Evolutionary conservation across 371 early-diverging fungal species (phyloP), one percentile per base, ranked within the genome.

Genomic region (Zopfochytrium polystomum): DNA sequence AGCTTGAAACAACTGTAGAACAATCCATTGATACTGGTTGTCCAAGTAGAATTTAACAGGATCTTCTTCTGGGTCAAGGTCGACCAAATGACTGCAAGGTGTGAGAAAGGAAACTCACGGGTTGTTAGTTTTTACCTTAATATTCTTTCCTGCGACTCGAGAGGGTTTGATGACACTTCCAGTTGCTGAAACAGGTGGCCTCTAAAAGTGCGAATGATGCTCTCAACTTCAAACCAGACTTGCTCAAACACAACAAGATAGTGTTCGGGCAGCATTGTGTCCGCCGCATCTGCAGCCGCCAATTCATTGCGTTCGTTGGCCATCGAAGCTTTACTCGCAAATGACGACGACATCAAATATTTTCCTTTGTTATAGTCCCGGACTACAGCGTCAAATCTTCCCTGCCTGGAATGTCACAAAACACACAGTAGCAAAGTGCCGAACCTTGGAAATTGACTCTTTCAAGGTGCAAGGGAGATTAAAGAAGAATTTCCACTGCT

Each of bases 331-430:
- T 50, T 30, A 7, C 20, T 18, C 3, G 69, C 34, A 50, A 79
- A 79, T 5, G 77, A 79, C n/a, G 76, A 64, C 33, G 62, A 46
- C 71, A 82, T 74, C n/a, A 82, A 35, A 52, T 75, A 72, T 44
- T 72, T 71, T 15, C 98, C 98, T 71, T 92, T 93, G 67, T 93
- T 92, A 77, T 93, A 97, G 67, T 96, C 95, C n/a, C 93, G 83
- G 27, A 95, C 93, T 0, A 90, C 93, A 33, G 86, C 81, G 65
- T 95, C 95, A 60, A 87, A 92, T 67, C 91, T 90, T 29, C 82
- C 81, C 89, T 90, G 11, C 27, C 2, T 31, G 13, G 26, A 27
- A 13, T 25, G 29, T 3, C 31, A 25, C 27, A 42, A 30, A 63
- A 25, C 32, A 49, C 9, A 54, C 2, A 26, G 9, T 3, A 7